These are phyloP conservation scores for Lentinula sp. DNA, from an alignment of 768 basidiomycete genomes.

Conservation along the genomic window DNA sequence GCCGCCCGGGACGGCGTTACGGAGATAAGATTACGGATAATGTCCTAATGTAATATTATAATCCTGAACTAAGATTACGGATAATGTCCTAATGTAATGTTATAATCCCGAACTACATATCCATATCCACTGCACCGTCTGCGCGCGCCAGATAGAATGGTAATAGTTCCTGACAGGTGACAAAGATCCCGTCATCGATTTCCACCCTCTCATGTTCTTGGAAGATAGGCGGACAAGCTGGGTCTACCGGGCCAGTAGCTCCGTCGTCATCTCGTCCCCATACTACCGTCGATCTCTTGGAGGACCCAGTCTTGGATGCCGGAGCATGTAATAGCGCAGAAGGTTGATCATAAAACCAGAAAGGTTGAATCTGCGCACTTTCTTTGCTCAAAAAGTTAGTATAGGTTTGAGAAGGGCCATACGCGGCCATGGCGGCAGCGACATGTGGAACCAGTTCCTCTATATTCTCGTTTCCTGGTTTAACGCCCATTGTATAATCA, in stretches of 20 bases:
- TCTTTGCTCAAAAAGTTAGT: conserved; percentile 31
- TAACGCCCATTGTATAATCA: conserved; percentile 36
- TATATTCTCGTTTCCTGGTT: conserved; percentile 28
- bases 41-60: neutral
- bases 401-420: conserved; percentile 50
- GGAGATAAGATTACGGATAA: neutral
- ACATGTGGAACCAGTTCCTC: conserved; percentile 41
- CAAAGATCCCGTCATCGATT: conserved; percentile 37
- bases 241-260: neutral
- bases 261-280: conserved; percentile 1
- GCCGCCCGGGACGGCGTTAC: neutral
- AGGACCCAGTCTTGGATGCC: conserved; percentile 11
- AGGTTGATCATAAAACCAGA: conserved; percentile 44
- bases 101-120: neutral
- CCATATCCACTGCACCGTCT: too few relatives aligned
- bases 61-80: neutral
- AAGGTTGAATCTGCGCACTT: conserved; percentile 31
- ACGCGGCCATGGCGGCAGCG: conserved; percentile 44
- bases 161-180: conserved; percentile 35
- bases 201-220: conserved; percentile 20
- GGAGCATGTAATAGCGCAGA: conserved; percentile 33
- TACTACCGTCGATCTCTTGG: neutral
- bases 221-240: conserved; percentile 32
- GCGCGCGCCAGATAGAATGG: conserved; percentile 25
- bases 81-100: too few relatives aligned